Base-by-base conservation (phyloP, 2,329 filamentous ascomycete genomes). In the Epichloe bromicola region DNA sequence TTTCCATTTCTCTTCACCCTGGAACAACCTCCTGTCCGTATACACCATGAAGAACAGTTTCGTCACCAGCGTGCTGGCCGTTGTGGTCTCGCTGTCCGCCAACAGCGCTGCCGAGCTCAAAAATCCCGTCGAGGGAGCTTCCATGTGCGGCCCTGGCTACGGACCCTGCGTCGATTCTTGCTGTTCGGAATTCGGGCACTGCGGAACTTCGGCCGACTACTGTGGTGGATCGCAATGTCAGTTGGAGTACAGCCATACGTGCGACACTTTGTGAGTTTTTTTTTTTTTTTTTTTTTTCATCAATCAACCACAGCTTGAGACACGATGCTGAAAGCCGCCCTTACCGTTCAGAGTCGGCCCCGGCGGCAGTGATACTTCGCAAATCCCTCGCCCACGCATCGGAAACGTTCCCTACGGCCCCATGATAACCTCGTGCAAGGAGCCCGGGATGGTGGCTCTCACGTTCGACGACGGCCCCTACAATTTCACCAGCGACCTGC, bases 381-480 rank as follows among this genome's bases (percentile, higher is more conserved):
- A 54, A 19, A 57, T 68, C 14, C 47, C 61, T 10, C 65, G 68
- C 2, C 60, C 61, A 34, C 53, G 53, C 11, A 48, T 65, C 50
- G 67, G 68, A 30, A 59, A 57, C 34, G 66, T 70, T 2, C 65
- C 67, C 10, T 70, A 69, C 56, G 67, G 48, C 7, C 38, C 38
- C 15, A 48, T 51, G 40, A 66, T 70, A 54, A 72, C 61, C 1
- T 62, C 58, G 11, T 70, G 68, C 55, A 64, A 58, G 1, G 53
- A 53, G 12, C 63, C 65, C 1, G 67, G 65, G 20, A 61, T 62
- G 50, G 61, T 72, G 38, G 72, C 73, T 1, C 60, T 75, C 26
- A 74, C 71, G 1, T 74, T 69, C 56, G 73, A 75, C 54, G 73
- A 75, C 48, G 72, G 72, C 0, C 73, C 73, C 0, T 70, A 63